Percentiles rank a stretch among this genome's conserved stretches.
phyloP scores from a whole-genome alignment of 2,329 filamentous ascomycete species.

The Ophiostoma tasmaniense region DNA sequence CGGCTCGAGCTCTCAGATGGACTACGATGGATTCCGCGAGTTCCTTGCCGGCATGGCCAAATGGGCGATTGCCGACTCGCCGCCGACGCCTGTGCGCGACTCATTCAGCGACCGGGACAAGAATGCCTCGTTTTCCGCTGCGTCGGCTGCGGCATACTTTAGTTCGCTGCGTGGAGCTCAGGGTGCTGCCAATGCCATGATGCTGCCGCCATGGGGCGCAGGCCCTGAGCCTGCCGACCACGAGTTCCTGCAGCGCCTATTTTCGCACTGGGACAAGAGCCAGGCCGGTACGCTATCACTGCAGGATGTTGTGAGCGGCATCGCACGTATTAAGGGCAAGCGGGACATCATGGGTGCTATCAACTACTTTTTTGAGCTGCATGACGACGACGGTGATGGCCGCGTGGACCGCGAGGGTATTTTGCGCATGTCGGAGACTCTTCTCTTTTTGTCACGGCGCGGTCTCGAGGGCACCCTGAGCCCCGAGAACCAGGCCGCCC shows the following conservation, averaged over 20 bases:
- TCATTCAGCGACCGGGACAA: constrained; percentile 43
- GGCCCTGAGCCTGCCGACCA: constrained; percentile 73
- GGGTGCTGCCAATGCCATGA: background rate
- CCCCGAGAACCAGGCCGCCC: constrained; percentile 51
- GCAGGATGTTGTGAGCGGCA: constrained; percentile 83
- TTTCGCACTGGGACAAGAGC: constrained; percentile 79
- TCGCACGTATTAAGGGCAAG: constrained; percentile 86
- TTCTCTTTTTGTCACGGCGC: constrained; percentile 83
- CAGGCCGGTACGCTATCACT: constrained; percentile 69
- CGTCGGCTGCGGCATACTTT: constrained; percentile 42
- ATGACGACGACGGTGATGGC: constrained; percentile 86
- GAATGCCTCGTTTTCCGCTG: constrained; percentile 47
- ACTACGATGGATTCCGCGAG: constrained; percentile 92
- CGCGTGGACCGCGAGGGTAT: constrained; percentile 94
- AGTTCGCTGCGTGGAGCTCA: constrained; percentile 49
- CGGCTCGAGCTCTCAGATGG: constrained; percentile 87
- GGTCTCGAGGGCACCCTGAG: constrained; percentile 70
- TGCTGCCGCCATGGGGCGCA: constrained; percentile 45
- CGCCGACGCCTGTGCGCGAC: constrained; percentile 47
- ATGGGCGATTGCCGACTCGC: constrained; percentile 88
- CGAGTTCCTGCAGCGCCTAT: constrained; percentile 85
- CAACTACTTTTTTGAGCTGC: constrained; percentile 94
- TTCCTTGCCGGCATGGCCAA: constrained; percentile 82
- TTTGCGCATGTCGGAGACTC: constrained; percentile 82
- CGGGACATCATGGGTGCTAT: constrained; percentile 97